Percentiles rank a stretch among this genome's conserved stretches.
Conservation (phyloP, 164 flowering plant species). For the Dillenia suffruticosa region DNA sequence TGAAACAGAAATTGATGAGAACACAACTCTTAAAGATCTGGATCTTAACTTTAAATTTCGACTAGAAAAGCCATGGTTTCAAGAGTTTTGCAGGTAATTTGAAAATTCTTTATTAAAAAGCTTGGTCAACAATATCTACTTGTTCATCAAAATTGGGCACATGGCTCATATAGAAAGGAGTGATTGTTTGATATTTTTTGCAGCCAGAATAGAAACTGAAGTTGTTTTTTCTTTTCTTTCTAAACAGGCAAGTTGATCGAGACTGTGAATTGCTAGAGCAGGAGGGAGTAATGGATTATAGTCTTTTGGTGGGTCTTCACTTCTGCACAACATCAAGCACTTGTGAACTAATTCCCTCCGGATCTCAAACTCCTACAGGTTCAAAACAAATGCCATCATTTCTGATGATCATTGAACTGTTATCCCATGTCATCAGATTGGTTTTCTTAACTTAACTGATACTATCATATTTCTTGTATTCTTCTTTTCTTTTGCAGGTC, state of each 20-base stretch:
- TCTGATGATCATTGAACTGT: not conserved
- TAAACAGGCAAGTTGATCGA: slow-evolving; percentile 66
- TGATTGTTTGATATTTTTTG: not conserved
- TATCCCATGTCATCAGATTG: too few relatives aligned
- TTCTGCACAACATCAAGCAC: slow-evolving; percentile 42
- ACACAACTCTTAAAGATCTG: slow-evolving; percentile 74
- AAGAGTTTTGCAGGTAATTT: slow-evolving; percentile 62
- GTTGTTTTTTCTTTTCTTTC: not conserved
- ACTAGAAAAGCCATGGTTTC: slow-evolving; percentile 62
- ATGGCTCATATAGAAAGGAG: not conserved
- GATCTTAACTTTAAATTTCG: slow-evolving; percentile 73
- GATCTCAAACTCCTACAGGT: slow-evolving; percentile 33
- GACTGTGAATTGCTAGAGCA: slow-evolving; percentile 81
- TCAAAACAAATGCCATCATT: not conserved
- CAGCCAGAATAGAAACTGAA: too few relatives aligned
- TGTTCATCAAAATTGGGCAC: too few relatives aligned
- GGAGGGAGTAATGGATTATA: slow-evolving; percentile 82
- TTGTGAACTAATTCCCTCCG: slow-evolving; percentile 39
- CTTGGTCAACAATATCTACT: too few relatives aligned
- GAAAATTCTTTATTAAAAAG: too few relatives aligned
- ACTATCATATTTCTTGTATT: too few relatives aligned
- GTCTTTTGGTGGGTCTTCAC: slow-evolving; percentile 78
- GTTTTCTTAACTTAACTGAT: too few relatives aligned
- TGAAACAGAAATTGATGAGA: slow-evolving; percentile 56
- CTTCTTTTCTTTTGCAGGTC: too few relatives aligned